Evolutionary conservation across 768 basidiomycete species (phyloP).

Genomic region (Hemileccinum impolitum): DNA sequence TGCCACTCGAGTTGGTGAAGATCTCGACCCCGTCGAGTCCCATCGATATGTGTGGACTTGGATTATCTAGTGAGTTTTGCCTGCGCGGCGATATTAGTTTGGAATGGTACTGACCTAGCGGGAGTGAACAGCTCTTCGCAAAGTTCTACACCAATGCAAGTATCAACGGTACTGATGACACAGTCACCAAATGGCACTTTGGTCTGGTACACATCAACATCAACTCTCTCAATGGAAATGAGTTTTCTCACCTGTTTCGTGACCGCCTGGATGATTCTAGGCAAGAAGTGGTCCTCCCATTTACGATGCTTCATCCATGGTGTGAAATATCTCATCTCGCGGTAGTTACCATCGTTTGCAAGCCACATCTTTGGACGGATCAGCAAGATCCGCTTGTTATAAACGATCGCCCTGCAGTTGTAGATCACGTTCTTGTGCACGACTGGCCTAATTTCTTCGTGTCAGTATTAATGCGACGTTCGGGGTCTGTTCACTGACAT

Average conservation of each 20-base stretch:
- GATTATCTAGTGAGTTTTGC: neutral
- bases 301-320: slow-evolving; percentile 91
- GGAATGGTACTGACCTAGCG: slow-evolving; percentile 56
- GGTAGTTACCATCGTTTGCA: slow-evolving; percentile 97
- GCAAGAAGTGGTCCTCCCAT: slow-evolving; percentile 90
- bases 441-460: slow-evolving; percentile 66
- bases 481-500: slow-evolving; percentile 61
- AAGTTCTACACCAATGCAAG: slow-evolving; percentile 93
- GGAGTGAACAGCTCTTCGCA: slow-evolving; percentile 99
- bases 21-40: slow-evolving; percentile 98
- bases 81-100: too few relatives aligned
- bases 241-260: slow-evolving; percentile 73
- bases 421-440: slow-evolving; percentile 98
- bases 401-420: slow-evolving; percentile 90
- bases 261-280: slow-evolving; percentile 81
- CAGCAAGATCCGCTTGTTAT: slow-evolving; percentile 82
- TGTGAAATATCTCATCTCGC: slow-evolving; percentile 85
- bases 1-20: slow-evolving; percentile 97
- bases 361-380: slow-evolving; percentile 99
- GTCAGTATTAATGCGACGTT: slow-evolving; percentile 1
- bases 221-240: neutral
- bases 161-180: slow-evolving; percentile 89
- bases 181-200: slow-evolving; percentile 97
- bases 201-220: slow-evolving; percentile 39
- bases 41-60: slow-evolving; percentile 95